These are phyloP conservation scores for Apiospora rasikravindrae DNA, from an alignment of 2,329 filamentous ascomycete species.

Conservation along the genomic window DNA sequence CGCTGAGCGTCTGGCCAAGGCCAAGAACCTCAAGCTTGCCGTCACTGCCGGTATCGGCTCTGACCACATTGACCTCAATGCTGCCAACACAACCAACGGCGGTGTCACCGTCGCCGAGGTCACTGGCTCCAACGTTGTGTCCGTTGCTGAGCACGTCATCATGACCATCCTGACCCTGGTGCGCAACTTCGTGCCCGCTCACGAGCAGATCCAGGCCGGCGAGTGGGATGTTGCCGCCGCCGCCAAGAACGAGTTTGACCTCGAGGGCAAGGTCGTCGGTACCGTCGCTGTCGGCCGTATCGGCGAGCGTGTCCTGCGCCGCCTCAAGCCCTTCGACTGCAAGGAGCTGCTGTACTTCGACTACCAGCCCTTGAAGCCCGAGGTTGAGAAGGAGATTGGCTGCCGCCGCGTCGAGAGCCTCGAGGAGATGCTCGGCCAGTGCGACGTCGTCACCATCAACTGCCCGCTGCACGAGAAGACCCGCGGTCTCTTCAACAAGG, in stretches of 20 bases:
- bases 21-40: slow-evolving; percentile 98
- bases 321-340: slow-evolving; percentile 98
- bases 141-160: slow-evolving; percentile 97
- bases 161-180: slow-evolving; percentile 98
- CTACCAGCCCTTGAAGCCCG: slow-evolving; percentile 89
- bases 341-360: slow-evolving; percentile 99
- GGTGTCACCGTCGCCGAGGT: slow-evolving; percentile 97
- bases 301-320: slow-evolving; percentile 94
- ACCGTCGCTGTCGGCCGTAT: slow-evolving; percentile 98
- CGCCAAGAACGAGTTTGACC: slow-evolving; percentile 98
- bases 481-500: slow-evolving; percentile 96
- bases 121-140: slow-evolving; percentile 97
- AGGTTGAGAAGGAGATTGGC: slow-evolving; percentile 94
- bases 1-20: slow-evolving; percentile 92
- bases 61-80: slow-evolving; percentile 96
- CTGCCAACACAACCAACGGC: slow-evolving; percentile 97
- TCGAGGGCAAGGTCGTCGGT: slow-evolving; percentile 96
- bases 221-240: slow-evolving; percentile 96
- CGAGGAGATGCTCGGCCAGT: slow-evolving; percentile 93
- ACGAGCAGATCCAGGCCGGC: slow-evolving; percentile 87
- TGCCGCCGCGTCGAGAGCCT: slow-evolving; percentile 86
- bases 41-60: slow-evolving; percentile 97
- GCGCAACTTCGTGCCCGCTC: slow-evolving; percentile 97
- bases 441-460: slow-evolving; percentile 99
- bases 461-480: slow-evolving; percentile 99